Evolutionary conservation across 1,284 basidiomycete species (phyloP).

Genomic region (Uromyces viciae-fabae): DNA sequence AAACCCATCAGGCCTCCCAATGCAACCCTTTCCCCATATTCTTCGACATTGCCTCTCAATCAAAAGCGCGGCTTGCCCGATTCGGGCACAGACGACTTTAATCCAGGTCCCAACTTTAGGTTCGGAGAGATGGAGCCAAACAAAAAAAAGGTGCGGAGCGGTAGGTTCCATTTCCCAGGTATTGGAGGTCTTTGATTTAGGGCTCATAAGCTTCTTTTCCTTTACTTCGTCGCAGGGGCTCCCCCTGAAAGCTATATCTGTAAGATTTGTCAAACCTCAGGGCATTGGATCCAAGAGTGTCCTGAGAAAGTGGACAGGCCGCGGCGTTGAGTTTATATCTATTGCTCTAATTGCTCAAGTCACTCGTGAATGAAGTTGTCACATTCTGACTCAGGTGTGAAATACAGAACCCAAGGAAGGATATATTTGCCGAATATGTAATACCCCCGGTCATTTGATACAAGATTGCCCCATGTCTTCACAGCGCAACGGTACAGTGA

Average conservation of each 20-base stretch:
- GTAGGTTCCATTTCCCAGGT: not conserved
- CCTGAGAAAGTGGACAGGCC: slow-evolving; percentile 45
- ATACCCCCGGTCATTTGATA: slow-evolving; percentile 73
- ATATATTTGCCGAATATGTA: slow-evolving; percentile 82
- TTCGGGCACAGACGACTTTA: slow-evolving; percentile 1
- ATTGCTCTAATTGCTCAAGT: not conserved
- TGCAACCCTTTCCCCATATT: slow-evolving; percentile 67
- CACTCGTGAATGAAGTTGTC: not conserved
- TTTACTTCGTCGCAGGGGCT: not conserved
- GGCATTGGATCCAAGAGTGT: slow-evolving; percentile 51
- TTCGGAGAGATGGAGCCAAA: slow-evolving; percentile 33
- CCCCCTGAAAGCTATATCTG: slow-evolving; percentile 75
- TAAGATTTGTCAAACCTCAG: slow-evolving; percentile 67
- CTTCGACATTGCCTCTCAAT: not conserved
- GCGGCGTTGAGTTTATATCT: slow-evolving; percentile 43
- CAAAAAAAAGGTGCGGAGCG: slow-evolving; percentile 30
- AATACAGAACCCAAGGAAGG: slow-evolving; percentile 65
- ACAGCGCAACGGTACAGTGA: slow-evolving; percentile 56
- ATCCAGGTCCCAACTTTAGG: slow-evolving; percentile 35
- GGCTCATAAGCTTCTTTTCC: not conserved
- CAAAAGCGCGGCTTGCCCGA: slow-evolving; percentile 19
- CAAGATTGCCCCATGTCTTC: slow-evolving; percentile 74
- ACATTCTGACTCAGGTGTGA: not conserved
- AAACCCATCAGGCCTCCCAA: slow-evolving; percentile 63
- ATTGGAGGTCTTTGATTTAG: not conserved